phyloP scores from a whole-genome alignment of 192 early-diverging fungal species.

The Dissophora globulifera region DNA sequence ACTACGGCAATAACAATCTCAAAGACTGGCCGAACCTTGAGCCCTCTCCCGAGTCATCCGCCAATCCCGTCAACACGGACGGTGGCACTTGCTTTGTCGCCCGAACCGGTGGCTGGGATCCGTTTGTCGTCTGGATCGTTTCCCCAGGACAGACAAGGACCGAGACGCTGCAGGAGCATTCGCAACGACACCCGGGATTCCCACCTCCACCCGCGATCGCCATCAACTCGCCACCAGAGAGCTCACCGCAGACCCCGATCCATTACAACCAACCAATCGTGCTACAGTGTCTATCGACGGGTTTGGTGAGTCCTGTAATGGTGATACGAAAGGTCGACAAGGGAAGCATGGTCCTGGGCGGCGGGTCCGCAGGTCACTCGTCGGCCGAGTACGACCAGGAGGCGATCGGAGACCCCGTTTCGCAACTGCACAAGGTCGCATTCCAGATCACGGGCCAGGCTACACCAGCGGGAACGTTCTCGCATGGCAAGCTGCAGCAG shows the following conservation, averaged over 20 bases:
- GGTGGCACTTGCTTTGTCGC: constrained; percentile 79
- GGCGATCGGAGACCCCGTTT: constrained; percentile 83
- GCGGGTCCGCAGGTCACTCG: constrained; percentile 57
- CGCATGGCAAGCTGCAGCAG: constrained; percentile 51
- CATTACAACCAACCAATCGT: constrained; percentile 91
- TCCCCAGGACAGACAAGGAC: constrained; percentile 67
- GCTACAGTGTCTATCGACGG: constrained; percentile 88
- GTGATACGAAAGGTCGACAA: constrained; percentile 89
- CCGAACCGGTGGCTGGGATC: constrained; percentile 84
- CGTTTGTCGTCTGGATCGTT: constrained; percentile 87
- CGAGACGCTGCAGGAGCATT: constrained; percentile 64
- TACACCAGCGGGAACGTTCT: constrained; percentile 24
- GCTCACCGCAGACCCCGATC: constrained; percentile 69
- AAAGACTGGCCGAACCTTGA: constrained; percentile 48
- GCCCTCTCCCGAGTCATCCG: constrained; percentile 32
- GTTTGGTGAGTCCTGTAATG: constrained; percentile 82
- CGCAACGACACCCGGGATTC: constrained; percentile 66
- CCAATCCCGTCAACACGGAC: constrained; percentile 35
- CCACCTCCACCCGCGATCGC: constrained; percentile 83
- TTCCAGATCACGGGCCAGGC: constrained; percentile 78
- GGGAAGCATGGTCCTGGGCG: constrained; percentile 79
- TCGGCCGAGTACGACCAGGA: constrained; percentile 57
- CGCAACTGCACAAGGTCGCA: constrained; percentile 91
- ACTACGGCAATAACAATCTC: constrained; percentile 46
- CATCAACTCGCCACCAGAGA: constrained; percentile 67